Evolutionary conservation across 2,329 filamentous ascomycete genomes (phyloP), one percentile per base, ranked within the genome.

Genomic region (Colletotrichum filicis): DNA sequence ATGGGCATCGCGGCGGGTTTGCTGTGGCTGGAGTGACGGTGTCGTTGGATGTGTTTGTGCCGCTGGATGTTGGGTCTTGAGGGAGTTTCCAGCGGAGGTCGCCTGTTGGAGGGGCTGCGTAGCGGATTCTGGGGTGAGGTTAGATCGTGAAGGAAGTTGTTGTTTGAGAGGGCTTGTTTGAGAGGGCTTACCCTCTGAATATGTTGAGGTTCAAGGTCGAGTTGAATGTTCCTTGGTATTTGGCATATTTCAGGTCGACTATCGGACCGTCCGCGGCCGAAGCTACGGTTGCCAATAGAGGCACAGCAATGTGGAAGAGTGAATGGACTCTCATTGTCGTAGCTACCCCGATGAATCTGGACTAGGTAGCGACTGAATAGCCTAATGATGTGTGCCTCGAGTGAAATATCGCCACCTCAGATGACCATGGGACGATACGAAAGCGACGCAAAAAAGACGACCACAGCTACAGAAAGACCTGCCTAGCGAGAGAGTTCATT

Each of bases 1-100:
- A 68, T 7, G 68, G 68, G 11, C 68, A 71, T 5, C 26, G 68
- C 7, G 68, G 68, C 12, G 68, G 68, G 49, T 71, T 19, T 2
- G 56, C 53, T 3, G 19, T 37, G 22, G 68, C 64, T 1, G 49
- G 32, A 35, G 57, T 71, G 28, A 57, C 5, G 37, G 14, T 19
- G 37, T 19, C 37, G 37, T 19, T 42, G 22, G 19, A n/a, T 3
- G 9, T 37, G 8, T 19, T 61, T 24, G 14, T 61, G 56, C n/a
- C 12, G 22, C 35, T 26, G 5, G 37, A 42, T 42, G 37, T 42
- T 28, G 64, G 63, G 7, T 46, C 56, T 12, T 57, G 56, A 4
- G 68, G 68, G 19, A 16, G 68, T 28, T 68, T 56, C 68, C 57
- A 71, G 49, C 68, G 68, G 22, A 60, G 56, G 5, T 49, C 30